Conservation (phyloP, 345 rosid genomes). For the Eucalyptus tenuipes region DNA sequence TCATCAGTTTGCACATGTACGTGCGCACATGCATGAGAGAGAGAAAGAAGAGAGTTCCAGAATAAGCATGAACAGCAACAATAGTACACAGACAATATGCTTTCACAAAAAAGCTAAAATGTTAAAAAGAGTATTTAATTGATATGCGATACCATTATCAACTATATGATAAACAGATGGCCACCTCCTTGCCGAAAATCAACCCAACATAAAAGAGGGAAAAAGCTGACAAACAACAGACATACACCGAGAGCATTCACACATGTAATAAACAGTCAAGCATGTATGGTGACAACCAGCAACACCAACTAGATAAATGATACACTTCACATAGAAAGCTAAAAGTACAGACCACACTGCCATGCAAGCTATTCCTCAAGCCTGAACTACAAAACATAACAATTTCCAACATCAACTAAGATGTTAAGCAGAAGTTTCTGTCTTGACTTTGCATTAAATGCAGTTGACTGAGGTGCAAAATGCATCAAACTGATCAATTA, state of each 20-base stretch:
- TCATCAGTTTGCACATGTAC: neutral
- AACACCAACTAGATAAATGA: neutral
- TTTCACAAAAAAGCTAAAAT: neutral
- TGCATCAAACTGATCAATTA: neutral
- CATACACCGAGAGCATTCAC: neutral
- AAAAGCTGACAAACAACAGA: neutral
- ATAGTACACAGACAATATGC: neutral
- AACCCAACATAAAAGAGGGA: neutral
- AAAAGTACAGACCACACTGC: neutral
- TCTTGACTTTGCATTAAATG: neutral
- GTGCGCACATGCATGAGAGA: accelerated
- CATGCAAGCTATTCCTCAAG: neutral
- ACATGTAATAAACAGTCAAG: neutral
- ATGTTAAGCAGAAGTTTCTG: neutral
- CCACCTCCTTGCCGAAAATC: neutral
- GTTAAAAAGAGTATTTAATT: neutral
- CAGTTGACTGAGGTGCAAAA: neutral
- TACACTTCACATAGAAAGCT: neutral
- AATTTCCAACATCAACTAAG: neutral
- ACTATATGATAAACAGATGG: neutral
- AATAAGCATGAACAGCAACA: neutral
- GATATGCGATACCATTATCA: neutral
- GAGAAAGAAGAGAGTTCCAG: neutral
- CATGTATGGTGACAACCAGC: neutral
- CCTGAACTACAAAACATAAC: neutral